Base-by-base conservation (phyloP, 192 early-diverging fungal species). In the Ambispora gerdemannii region DNA sequence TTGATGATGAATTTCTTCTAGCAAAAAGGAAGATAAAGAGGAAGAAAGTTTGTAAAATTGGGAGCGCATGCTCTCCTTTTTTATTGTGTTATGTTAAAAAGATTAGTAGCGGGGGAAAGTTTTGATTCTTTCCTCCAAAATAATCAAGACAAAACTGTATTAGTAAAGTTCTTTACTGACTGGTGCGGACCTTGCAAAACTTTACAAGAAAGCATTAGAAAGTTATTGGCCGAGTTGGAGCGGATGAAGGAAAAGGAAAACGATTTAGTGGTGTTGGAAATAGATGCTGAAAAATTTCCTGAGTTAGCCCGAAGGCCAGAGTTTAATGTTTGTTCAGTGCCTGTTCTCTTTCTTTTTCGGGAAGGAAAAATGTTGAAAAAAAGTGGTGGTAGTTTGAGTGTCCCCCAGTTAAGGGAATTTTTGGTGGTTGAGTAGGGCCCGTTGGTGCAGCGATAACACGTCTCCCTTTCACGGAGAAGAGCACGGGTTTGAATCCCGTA, bases 1-100 rank as follows among this genome's bases (percentile, higher is more conserved):
- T 28, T 58, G 55, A 58, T 58, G 55, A 58, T 58, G 55, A 58
- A 4, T 58, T 58, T n/a, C 55, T 58, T 58, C 55, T 25, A 58
- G 55, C 22, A n/a, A 28, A 58, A 58, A 58, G 27, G 55, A 58
- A 58, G 55, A 58, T 24, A 58, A 58, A 4, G 55, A 58, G 27
- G 55, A 58, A 58, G 55, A 58, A 58, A 58, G 55, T 58, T 58
- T 58, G 27, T 58, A 58, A 58, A 25, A 8, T n/a, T 28, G 22
- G 55, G 55, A 58, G 55, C 10, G 13, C 27, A n/a, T 24, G 19
- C 27, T 24, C 55, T 58, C 55, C 55, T 28, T 25, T 25, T 24
- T 4, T 25, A 1, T 58, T 24, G n/a, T n/a, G n/a, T 3, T 58
- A 58, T 58, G 55, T 4, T 58, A 58, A 4, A 58, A 58, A 58